Evolutionary conservation across 2,329 filamentous ascomycete species (phyloP).

Genomic region (Fusarium bactridioides): DNA sequence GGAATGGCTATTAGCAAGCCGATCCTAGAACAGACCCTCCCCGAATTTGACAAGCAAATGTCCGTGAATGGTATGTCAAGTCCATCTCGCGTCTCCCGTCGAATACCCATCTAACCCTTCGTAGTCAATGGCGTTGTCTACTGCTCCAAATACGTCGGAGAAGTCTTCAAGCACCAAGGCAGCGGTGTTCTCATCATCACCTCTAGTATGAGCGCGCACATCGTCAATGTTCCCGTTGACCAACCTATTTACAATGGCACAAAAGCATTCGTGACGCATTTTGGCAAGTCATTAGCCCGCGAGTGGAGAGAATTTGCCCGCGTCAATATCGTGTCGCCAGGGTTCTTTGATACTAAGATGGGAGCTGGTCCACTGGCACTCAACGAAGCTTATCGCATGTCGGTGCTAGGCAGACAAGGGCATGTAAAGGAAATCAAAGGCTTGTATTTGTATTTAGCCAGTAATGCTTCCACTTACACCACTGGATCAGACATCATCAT

Average conservation of each 20-base stretch:
- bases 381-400: slow-evolving; percentile 59
- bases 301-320: slow-evolving; percentile 64
- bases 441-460: slow-evolving; percentile 60
- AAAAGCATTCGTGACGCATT: slow-evolving; percentile 62
- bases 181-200: slow-evolving; percentile 60
- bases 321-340: slow-evolving; percentile 58
- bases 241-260: slow-evolving; percentile 63
- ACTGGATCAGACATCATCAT: slow-evolving; percentile 13
- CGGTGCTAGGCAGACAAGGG: slow-evolving; percentile 62
- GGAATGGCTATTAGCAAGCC: slow-evolving; percentile 55
- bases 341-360: slow-evolving; percentile 61
- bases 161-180: slow-evolving; percentile 52
- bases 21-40: slow-evolving; percentile 60
- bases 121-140: slow-evolving; percentile 54
- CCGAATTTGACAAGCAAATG: slow-evolving; percentile 59
- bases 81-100: fast-evolving
- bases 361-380: slow-evolving; percentile 52
- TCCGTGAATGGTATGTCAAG: slow-evolving; percentile 54
- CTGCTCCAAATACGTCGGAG: slow-evolving; percentile 52
- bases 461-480: slow-evolving; percentile 48
- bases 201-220: slow-evolving; percentile 55
- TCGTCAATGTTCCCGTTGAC: slow-evolving; percentile 59
- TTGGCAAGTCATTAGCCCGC: slow-evolving; percentile 60
- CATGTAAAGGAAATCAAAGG: slow-evolving; percentile 72
- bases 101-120: neutral